Evolutionary conservation across 2,329 filamentous ascomycete species (phyloP).

Genomic region (Hypomyces perniciosus): DNA sequence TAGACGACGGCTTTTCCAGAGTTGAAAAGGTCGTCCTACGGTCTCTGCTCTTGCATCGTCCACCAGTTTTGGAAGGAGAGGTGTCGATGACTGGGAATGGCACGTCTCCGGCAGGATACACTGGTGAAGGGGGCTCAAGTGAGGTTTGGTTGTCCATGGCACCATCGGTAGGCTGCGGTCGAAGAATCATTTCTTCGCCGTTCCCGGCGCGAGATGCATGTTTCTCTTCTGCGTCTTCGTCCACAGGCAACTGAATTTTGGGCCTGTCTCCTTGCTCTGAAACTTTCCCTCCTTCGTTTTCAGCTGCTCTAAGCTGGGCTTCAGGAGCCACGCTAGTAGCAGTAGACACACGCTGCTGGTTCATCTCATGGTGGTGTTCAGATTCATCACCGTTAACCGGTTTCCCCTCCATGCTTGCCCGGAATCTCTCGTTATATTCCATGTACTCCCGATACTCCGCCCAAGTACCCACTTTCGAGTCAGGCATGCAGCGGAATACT

Average conservation of each 20-base stretch:
- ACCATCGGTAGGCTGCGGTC: conserved; percentile 19
- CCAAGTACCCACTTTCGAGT: conserved; percentile 91
- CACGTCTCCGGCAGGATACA: conserved; percentile 36
- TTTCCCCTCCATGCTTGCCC: conserved; percentile 57
- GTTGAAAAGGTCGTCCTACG: conserved; percentile 53
- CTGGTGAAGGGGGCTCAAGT: conserved; percentile 29
- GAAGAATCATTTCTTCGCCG: conserved; percentile 3
- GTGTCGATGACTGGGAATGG: conserved; percentile 45
- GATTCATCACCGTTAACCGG: conserved; percentile 40
- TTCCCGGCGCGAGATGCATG: conserved; percentile 3
- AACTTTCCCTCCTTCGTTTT: conserved; percentile 29
- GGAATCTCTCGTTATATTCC: conserved; percentile 72
- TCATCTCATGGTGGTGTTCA: conserved; percentile 36
- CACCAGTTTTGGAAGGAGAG: conserved; percentile 26
- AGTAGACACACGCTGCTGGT: conserved; percentile 24
- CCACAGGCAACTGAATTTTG: conserved; percentile 26
- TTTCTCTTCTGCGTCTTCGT: conserved; percentile 31
- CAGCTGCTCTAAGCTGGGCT: conserved; percentile 31
- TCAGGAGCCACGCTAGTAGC: conserved; percentile 37
- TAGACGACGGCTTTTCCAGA: conserved; percentile 42
- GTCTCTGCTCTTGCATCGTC: conserved; percentile 36
- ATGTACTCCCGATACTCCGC: conserved; percentile 83
- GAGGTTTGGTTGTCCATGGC: conserved; percentile 17
- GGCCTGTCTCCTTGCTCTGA: conserved; percentile 27
- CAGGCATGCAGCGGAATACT: conserved; percentile 95